These are phyloP conservation scores for Termitomyces sp. DNA, from an alignment of 768 basidiomycete species.

Conservation along the genomic window DNA sequence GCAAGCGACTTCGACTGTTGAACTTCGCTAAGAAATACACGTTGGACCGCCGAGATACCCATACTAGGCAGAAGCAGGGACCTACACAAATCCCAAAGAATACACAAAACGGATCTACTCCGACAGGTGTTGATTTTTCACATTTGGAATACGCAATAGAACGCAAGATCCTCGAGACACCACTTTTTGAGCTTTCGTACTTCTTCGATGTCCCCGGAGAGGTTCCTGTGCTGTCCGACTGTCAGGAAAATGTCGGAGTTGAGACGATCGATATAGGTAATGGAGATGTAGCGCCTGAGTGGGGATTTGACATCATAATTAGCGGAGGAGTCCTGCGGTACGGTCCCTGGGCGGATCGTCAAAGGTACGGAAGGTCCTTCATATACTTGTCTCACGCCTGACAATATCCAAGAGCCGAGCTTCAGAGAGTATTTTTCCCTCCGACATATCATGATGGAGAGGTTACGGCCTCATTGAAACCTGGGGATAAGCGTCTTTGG, in stretches of 20 bases:
- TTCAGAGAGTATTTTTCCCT: constrained; percentile 85
- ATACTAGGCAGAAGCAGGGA: constrained; percentile 16
- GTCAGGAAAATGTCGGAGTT: constrained; percentile 21
- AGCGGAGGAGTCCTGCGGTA: constrained; percentile 73
- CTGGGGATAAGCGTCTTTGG: constrained; percentile 82
- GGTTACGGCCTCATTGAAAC: constrained; percentile 51
- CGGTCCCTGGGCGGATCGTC: constrained; percentile 96
- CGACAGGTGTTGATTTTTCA: constrained; percentile 49
- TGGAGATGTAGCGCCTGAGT: constrained; percentile 84
- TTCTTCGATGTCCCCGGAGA: constrained; percentile 82
- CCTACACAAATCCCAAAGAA: constrained; percentile 13
- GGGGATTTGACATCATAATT: constrained; percentile 87
- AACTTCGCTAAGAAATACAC: constrained; percentile 30
- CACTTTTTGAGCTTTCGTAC: constrained; percentile 75
- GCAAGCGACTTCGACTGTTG: constrained; percentile 48
- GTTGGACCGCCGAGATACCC: constrained; percentile 25
- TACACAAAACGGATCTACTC: constrained; percentile 48
- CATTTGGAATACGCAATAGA: constrained; percentile 84
- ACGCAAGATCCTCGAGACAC: constrained; percentile 74
- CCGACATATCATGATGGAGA: constrained; percentile 62
- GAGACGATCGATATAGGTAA: constrained; percentile 75
- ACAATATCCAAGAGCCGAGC: constrained; percentile 44
- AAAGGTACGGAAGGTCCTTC: constrained; percentile 45
- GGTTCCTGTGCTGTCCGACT: constrained; percentile 42
- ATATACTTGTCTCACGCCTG: neutral